phyloP scores from a whole-genome alignment of 1,139 yeast genomes.

The Saccharomyces hybrid region DNA sequence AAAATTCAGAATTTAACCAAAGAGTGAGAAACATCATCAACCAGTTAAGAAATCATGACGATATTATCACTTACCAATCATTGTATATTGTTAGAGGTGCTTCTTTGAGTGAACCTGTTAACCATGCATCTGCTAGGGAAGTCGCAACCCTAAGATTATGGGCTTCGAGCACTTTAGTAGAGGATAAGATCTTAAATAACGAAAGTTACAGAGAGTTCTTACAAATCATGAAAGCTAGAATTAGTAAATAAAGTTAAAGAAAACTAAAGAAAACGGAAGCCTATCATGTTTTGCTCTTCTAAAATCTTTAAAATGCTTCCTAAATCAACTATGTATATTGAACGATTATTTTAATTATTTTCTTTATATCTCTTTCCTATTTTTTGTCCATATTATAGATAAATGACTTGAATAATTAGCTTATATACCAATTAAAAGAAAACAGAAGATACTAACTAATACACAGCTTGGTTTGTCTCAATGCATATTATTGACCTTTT shows the following conservation, averaged over 20 bases:
- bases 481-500: conserved; percentile 33
- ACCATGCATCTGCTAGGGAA: conserved; percentile 56
- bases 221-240: conserved; percentile 28
- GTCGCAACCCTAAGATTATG: conserved; percentile 79
- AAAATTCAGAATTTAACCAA: conserved; percentile 65
- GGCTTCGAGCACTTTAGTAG: conserved; percentile 84
- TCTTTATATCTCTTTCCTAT: background rate
- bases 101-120: conserved; percentile 60
- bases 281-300: no score
- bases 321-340: background rate
- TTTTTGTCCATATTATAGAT: background rate
- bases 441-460: background rate
- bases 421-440: background rate
- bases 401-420: background rate
- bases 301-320: background rate
- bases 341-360: background rate
- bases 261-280: background rate
- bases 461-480: background rate
- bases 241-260: conserved; percentile 15
- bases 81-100: conserved; percentile 85
- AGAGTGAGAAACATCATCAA: conserved; percentile 77
- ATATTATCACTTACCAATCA: conserved; percentile 69
- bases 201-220: conserved; percentile 82
- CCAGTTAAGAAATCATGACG: conserved; percentile 71
- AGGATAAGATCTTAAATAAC: conserved; percentile 72